Evolutionary conservation across 2,329 filamentous ascomycete species (phyloP).

Genomic region (Parastagonospora nodorum): DNA sequence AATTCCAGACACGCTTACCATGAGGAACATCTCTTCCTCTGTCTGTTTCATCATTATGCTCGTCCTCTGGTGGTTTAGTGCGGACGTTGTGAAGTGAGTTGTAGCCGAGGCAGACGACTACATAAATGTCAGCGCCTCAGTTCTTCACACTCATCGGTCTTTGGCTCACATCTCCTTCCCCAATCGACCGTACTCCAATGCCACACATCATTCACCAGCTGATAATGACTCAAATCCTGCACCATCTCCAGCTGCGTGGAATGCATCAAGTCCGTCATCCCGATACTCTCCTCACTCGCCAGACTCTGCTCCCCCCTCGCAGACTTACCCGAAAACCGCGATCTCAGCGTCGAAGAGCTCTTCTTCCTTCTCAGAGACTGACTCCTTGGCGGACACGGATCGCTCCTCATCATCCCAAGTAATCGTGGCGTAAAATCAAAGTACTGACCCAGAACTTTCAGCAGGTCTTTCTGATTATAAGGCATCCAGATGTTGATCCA

Average conservation of each 20-base stretch:
- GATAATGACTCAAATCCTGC: constrained; percentile 56
- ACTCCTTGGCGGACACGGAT: constrained; percentile 49
- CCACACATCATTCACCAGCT: constrained; percentile 72
- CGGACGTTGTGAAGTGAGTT: constrained; percentile 63
- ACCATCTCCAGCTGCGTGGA: constrained; percentile 43
- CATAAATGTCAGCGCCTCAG: constrained; percentile 5
- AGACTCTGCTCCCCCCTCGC: constrained; percentile 17
- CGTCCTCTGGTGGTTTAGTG: constrained; percentile 24
- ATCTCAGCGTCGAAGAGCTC: constrained; percentile 39
- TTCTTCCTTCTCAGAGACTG: constrained; percentile 27
- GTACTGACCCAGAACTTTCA: constrained; percentile 62
- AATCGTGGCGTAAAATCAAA: constrained; percentile 74
- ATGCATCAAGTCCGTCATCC: constrained; percentile 43
- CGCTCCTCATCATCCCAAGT: constrained; percentile 65
- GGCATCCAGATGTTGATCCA: constrained; percentile 82
- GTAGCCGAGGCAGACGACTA: constrained; percentile 72
- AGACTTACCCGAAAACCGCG: constrained; percentile 32
- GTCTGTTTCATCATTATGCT: constrained; percentile 38
- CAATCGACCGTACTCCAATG: constrained; percentile 77
- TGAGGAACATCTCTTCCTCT: constrained; percentile 49
- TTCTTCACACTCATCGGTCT: neutral
- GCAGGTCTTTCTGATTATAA: constrained; percentile 60
- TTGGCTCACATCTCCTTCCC: constrained; percentile 63
- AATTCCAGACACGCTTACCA: constrained; percentile 68
- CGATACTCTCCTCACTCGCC: constrained; percentile 43